Conservation (phyloP, 352 stramenopile genomes). For the Phytophthora tubulina region DNA sequence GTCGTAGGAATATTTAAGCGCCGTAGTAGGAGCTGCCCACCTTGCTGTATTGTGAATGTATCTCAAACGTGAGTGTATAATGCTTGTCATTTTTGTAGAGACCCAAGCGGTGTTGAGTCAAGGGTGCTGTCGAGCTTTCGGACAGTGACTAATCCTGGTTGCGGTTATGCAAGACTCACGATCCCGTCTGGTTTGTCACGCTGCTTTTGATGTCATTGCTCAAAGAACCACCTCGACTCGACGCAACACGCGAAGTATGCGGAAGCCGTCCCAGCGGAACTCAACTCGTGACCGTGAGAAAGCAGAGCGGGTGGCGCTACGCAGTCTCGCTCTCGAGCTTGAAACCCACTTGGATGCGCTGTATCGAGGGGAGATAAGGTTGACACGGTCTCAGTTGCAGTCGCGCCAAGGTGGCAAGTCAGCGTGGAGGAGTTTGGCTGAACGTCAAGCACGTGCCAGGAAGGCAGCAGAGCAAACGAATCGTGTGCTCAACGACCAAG, state of each 20-base stretch:
- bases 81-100: not conserved
- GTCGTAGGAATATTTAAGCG: conserved; percentile 43
- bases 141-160: conserved; percentile 2
- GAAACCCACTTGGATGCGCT: conserved; percentile 14
- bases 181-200: too few species aligned
- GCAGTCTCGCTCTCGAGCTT: conserved; percentile 22
- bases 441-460: conserved; percentile 26
- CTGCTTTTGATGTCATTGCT: not conserved
- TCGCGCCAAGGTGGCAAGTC: conserved; percentile 2
- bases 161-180: not conserved
- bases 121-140: not conserved
- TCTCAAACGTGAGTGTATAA: conserved; percentile 18
- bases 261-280: conserved; percentile 22
- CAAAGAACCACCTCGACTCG: not conserved
- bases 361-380: not conserved
- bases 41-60: conserved; percentile 34
- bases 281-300: conserved; percentile 43
- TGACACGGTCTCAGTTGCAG: not conserved
- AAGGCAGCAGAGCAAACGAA: conserved; percentile 21
- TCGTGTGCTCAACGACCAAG: conserved; percentile 6
- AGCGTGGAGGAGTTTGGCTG: conserved; percentile 25
- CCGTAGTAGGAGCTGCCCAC: conserved; percentile 5
- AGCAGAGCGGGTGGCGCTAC: conserved; percentile 31
- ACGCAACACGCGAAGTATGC: not conserved
- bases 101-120: conserved; percentile 1